Evolutionary conservation across 352 stramenopile genomes (phyloP).

Genomic region (Globisporangium megalacanthum): DNA sequence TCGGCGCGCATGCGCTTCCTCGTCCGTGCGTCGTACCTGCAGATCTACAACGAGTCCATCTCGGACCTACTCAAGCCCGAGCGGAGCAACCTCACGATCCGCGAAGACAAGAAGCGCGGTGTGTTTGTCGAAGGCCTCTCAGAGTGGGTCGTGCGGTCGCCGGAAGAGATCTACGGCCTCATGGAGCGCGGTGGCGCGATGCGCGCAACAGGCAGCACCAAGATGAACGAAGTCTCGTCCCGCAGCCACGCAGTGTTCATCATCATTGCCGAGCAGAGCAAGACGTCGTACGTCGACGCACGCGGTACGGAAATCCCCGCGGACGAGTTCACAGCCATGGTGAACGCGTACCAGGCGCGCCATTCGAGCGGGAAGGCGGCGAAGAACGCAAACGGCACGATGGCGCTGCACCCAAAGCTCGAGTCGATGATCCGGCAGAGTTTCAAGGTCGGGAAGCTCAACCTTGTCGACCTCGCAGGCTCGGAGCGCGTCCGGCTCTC

Average conservation of each 20-base stretch:
- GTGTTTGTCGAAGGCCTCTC: constrained; percentile 94
- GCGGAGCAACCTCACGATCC: constrained; percentile 88
- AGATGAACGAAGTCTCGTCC: constrained; percentile 88
- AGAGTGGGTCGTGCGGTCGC: constrained; percentile 91
- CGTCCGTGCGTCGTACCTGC: constrained; percentile 89
- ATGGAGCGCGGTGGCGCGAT: constrained; percentile 90
- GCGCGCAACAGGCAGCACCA: constrained; percentile 78
- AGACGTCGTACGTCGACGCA: constrained; percentile 85
- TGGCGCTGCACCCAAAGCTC: constrained; percentile 59
- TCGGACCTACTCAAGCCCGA: constrained; percentile 93
- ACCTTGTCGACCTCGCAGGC: constrained; percentile 90
- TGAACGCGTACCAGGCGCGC: constrained; percentile 68
- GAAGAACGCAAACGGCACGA: constrained; percentile 22
- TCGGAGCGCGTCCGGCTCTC: constrained; percentile 88
- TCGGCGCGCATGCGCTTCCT: constrained; percentile 86
- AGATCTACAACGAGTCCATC: constrained; percentile 96
- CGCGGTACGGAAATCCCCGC: constrained; percentile 72
- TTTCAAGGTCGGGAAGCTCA: constrained; percentile 94
- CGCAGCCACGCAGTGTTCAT: constrained; percentile 92
- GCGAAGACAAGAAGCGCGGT: constrained; percentile 90
- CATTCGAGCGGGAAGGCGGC: constrained; percentile 17
- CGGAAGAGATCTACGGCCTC: constrained; percentile 92
- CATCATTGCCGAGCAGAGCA: constrained; percentile 93
- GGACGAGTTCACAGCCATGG: constrained; percentile 82
- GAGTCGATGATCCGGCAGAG: constrained; percentile 89